Evolutionary conservation across 2,329 filamentous ascomycete genomes (phyloP).

Genomic region (Boeremia exigua): DNA sequence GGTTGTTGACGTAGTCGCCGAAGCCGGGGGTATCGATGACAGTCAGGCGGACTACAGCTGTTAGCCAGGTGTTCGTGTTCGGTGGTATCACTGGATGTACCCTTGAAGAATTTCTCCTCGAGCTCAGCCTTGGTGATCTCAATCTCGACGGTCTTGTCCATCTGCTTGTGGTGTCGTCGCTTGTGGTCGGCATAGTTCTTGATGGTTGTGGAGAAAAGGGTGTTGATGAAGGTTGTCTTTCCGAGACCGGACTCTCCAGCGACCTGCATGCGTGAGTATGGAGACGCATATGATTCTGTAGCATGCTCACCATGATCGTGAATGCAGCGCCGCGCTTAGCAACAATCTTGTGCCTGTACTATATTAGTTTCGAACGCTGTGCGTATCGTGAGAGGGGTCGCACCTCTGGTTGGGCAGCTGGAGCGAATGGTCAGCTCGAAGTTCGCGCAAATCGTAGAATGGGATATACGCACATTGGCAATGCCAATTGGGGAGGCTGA

Average conservation of each 20-base stretch:
- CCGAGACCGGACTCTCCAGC: constrained; percentile 97
- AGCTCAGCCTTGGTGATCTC: constrained; percentile 99
- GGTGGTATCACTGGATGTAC: constrained; percentile 54
- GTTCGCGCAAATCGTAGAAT: background rate
- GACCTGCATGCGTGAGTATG: constrained; percentile 64
- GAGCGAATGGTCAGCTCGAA: constrained; percentile 43
- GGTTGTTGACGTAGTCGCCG: constrained; percentile 99
- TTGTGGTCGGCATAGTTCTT: constrained; percentile 99
- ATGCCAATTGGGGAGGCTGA: constrained; percentile 73
- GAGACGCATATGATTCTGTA: background rate
- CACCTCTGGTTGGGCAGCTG: constrained; percentile 74
- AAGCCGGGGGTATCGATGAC: constrained; percentile 99
- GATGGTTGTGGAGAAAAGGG: constrained; percentile 99
- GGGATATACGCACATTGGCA: constrained; percentile 67
- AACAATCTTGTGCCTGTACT: constrained; percentile 71
- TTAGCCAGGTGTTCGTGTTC: constrained; percentile 25
- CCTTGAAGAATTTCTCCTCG: constrained; percentile 99
- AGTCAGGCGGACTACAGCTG: constrained; percentile 83
- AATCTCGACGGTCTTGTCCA: constrained; percentile 99
- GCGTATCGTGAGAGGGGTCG: constrained; percentile 33
- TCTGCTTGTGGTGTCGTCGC: constrained; percentile 97
- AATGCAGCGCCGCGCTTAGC: constrained; percentile 92
- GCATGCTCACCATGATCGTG: constrained; percentile 87
- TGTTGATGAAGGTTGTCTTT: constrained; percentile 99
- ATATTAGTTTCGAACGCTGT: constrained; percentile 40